phyloP scores from a whole-genome alignment of 768 basidiomycete genomes.

The Asterophora parasitica region DNA sequence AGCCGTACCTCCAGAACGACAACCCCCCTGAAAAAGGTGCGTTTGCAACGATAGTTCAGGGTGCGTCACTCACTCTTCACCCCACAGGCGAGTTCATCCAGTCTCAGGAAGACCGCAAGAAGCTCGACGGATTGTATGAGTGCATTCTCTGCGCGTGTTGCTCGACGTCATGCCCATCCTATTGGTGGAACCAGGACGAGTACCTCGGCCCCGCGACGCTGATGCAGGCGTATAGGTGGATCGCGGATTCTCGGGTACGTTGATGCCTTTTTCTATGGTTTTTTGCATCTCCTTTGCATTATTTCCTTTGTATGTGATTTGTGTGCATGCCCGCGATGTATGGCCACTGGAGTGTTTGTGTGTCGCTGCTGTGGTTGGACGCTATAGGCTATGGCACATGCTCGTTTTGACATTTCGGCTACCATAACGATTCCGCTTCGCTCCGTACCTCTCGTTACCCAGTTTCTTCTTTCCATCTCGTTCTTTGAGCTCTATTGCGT shows the following conservation, averaged over 20 bases:
- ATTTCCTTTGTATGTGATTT: background rate
- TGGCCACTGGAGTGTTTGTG: too few species aligned
- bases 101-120: constrained; percentile 86
- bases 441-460: too few species aligned
- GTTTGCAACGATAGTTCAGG: too few species aligned
- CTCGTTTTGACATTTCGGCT: too few species aligned
- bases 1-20: constrained; percentile 94
- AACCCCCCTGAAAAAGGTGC: constrained; percentile 71
- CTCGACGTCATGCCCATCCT: constrained; percentile 94
- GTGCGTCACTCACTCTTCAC: background rate
- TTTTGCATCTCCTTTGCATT: background rate
- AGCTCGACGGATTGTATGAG: constrained; percentile 96
- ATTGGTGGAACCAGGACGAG: constrained; percentile 99
- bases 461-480: too few species aligned
- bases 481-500: too few species aligned
- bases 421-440: too few species aligned
- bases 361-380: too few species aligned
- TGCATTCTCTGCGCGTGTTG: constrained; percentile 97
- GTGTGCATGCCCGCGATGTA: too few species aligned
- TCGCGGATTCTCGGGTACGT: constrained; percentile 88
- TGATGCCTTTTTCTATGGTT: background rate
- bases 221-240: constrained; percentile 98
- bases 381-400: too few species aligned
- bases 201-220: constrained; percentile 96
- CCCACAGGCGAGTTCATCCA: constrained; percentile 74